Base-by-base conservation (phyloP, 768 basidiomycete species). In the Pseudohyphozyma bogoriensis region DNA sequence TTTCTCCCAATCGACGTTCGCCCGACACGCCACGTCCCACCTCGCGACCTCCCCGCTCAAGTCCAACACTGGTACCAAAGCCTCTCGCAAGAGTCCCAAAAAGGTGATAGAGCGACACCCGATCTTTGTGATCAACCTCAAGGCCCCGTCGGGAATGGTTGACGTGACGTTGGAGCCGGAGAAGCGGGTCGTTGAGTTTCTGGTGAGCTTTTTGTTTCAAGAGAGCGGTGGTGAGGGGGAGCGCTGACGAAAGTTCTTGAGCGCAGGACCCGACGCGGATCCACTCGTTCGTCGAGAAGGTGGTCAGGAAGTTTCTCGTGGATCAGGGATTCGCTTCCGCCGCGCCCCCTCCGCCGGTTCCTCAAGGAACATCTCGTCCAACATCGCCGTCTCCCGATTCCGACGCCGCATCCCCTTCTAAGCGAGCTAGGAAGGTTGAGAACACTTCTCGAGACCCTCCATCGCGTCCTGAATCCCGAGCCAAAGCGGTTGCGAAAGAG, bases 121-220 rank as follows among this genome's bases (percentile, higher is more conserved):
- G 7, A 82, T 90, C 61, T 96, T 87, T 72, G 85, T 90, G 49
- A 76, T 97, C 50, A 83, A 87, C 70, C 70, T 97, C 60, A 78
- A 76, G 12, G 74, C 91, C 24, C 83, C 88, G 46, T 74, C 82
- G 4, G 74, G 76, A 29, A 76, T 83, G 31, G 76, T 95, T 12
- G 89, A 95, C 69, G 85, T 86, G 58, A 82, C 82, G 60, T 70
- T 90, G 32, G 89, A 87, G 65, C 88, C 90, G n/a, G 76, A 81
- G 22, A 92, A 91, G 75, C 75, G 77, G 6, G 69, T 76, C 8
- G 77, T 91, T 35, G 80, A 84, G 57, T 77, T 92, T 49, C 78
- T 81, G 74, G 91, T 89, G 70, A 66, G 76, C 66, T 51, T 16
- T 12, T 39, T 66, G 56, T 40, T 31, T n/a, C 36, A 22, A 4